Percentiles rank a stretch among this genome's conserved stretches.
These are phyloP conservation scores for Leccinum disarticulatum DNA, from an alignment of 768 basidiomycete genomes.

Conservation along the genomic window DNA sequence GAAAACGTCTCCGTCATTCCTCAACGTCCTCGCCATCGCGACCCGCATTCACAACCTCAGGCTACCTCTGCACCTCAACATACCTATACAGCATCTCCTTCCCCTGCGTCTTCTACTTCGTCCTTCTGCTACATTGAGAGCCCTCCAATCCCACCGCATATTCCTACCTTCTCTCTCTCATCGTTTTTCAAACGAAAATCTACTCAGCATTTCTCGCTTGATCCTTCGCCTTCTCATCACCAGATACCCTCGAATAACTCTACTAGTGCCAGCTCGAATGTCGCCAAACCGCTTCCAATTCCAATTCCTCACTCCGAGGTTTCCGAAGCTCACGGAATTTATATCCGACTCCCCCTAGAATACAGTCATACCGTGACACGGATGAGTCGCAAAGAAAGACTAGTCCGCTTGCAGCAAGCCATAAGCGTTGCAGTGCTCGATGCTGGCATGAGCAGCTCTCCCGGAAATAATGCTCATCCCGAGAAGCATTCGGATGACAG, in stretches of 20 bases:
- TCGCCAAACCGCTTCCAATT: conserved; percentile 21
- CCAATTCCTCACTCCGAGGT: conserved; percentile 11
- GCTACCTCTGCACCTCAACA: background rate
- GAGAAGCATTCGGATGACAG: conserved; percentile 1
- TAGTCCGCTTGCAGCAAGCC: conserved; percentile 33
- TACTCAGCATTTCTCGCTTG: background rate
- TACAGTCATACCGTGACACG: background rate
- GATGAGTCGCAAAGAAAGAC: conserved; percentile 22
- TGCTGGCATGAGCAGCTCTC: conserved; percentile 41
- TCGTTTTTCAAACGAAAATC: conserved; percentile 30
- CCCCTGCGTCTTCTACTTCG: conserved; percentile 17
- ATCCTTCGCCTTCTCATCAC: background rate
- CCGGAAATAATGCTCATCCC: conserved; percentile 10
- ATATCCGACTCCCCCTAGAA: conserved; percentile 22
- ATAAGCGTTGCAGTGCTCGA: conserved; percentile 39
- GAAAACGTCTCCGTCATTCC: conserved; percentile 25
- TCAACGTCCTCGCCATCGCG: background rate
- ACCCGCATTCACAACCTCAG: background rate
- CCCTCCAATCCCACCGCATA: conserved; percentile 15
- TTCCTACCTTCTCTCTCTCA: conserved; percentile 15
- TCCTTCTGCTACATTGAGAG: conserved; percentile 32
- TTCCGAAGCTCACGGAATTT: conserved; percentile 22
- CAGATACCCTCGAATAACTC: background rate
- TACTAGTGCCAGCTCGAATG: background rate
- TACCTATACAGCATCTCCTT: background rate